Conservation (phyloP, 257 asterid genomes). For the Salvia miltiorrhiza region DNA sequence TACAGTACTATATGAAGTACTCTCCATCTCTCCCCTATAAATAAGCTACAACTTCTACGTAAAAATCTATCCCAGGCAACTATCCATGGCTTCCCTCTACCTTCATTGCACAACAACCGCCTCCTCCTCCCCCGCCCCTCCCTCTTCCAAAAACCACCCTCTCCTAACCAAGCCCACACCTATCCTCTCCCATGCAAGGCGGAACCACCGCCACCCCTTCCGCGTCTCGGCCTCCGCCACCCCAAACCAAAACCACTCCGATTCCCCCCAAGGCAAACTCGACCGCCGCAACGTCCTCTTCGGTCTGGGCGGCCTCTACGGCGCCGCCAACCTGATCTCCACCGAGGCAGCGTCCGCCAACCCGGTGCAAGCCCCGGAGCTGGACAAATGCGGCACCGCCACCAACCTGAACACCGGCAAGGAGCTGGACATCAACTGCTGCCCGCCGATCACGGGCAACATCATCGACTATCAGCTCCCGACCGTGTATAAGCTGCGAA, state of each 20-base stretch:
- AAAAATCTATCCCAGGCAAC: neutral
- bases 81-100: neutral
- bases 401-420: neutral
- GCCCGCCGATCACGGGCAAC: neutral
- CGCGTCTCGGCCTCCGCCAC: neutral
- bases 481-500: neutral
- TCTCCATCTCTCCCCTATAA: neutral
- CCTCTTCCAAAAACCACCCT: neutral
- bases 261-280: neutral
- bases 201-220: slow-evolving; percentile 3
- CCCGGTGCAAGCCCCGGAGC: neutral
- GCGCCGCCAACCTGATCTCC: slow-evolving; percentile 2
- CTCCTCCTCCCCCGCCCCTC: no score
- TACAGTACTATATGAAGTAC: neutral
- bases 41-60: neutral
- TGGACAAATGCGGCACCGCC: neutral
- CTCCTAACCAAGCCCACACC: neutral
- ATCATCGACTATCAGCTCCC: neutral
- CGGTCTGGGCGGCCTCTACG: neutral
- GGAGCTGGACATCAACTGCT: neutral
- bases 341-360: neutral
- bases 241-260: no score
- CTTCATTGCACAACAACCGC: neutral
- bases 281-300: slow-evolving; percentile 8
- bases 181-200: slow-evolving; percentile 7